Evolutionary conservation across 305 asterid genomes (phyloP).

Genomic region (Petunia hybrid): DNA sequence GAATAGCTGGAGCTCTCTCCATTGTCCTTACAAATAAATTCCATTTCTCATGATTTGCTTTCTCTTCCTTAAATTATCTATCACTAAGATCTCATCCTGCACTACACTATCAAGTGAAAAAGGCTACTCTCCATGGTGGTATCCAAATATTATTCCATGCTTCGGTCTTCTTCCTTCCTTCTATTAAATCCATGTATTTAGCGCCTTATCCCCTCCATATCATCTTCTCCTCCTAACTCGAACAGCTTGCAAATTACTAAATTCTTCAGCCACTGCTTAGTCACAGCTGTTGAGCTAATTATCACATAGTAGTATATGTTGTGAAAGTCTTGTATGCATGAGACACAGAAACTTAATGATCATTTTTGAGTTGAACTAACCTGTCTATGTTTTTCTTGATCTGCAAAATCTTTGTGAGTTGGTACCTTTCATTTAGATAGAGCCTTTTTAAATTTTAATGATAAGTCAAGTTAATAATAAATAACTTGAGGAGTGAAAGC

Average conservation of each 20-base stretch:
- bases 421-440: not conserved
- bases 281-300: constrained; percentile 3
- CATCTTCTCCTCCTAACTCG: not conserved
- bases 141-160: constrained; percentile 6
- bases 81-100: constrained; percentile 14
- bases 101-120: constrained; percentile 25
- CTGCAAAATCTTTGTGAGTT: not conserved
- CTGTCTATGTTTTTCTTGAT: constrained; percentile 16
- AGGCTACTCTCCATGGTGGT: constrained; percentile 12
- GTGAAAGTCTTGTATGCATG: not conserved
- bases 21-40: constrained; percentile 15
- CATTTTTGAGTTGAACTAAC: constrained; percentile 11
- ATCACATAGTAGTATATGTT: constrained; percentile 14
- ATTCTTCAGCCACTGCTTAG: constrained; percentile 1
- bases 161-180: not conserved
- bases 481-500: constrained; percentile 24
- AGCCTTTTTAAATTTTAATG: not conserved
- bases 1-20: not conserved
- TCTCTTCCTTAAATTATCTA: not conserved
- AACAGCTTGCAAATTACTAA: not conserved
- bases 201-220: not conserved
- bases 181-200: constrained; percentile 18
- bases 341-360: constrained; percentile 12
- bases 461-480: not conserved
- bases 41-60: not conserved